Evolutionary conservation across 148 eudicot genomes (phyloP), one percentile per base, ranked within the genome.

Genomic region (Fagopyrum tataricum): DNA sequence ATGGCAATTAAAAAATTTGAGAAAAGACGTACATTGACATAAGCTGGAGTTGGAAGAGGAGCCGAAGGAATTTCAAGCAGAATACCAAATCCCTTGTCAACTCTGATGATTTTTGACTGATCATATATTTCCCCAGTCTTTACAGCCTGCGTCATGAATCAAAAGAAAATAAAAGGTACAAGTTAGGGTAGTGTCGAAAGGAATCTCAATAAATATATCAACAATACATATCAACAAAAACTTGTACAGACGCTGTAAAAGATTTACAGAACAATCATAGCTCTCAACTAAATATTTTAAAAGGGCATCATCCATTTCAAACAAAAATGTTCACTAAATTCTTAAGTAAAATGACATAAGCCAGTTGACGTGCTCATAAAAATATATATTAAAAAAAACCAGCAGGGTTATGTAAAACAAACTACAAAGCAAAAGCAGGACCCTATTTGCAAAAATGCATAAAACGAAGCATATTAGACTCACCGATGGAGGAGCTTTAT

Each of bases 401-500:
- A 31, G 37, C 37, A 31, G 37, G 37, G 0, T 4, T 3, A 55
- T 6, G 61, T 55, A 59, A 24, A 59, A 23, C 40, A 8, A 46
- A 8, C 13, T 13, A 12, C 40, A 59, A 59, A 10, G 17, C 67
- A 59, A 9, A 59, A 26, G 6, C 40, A 23, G 15, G 31, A 24
- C 41, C 40, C 26, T 59, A 26, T 11, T 59, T 9, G 10, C 61
- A 24, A 59, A 4, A 15, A 15, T 59, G 67, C 43, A 14, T 0
- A 31, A 49, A 37, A 70, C 21, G 15, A n/a, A 73, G 69, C 73
- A 71, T 64, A 51, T 52, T 51, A 52, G 68, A 87, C 97, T 86
- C 79, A 95, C 98, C 78, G 83, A 71, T 21, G 86, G 89, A 67
- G 98, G 96, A 78, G 96, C 93, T 76, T 86, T 90, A 88, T 95